Base-by-base conservation (phyloP, 1,284 basidiomycete species). In the Ganoderma multipileum region DNA sequence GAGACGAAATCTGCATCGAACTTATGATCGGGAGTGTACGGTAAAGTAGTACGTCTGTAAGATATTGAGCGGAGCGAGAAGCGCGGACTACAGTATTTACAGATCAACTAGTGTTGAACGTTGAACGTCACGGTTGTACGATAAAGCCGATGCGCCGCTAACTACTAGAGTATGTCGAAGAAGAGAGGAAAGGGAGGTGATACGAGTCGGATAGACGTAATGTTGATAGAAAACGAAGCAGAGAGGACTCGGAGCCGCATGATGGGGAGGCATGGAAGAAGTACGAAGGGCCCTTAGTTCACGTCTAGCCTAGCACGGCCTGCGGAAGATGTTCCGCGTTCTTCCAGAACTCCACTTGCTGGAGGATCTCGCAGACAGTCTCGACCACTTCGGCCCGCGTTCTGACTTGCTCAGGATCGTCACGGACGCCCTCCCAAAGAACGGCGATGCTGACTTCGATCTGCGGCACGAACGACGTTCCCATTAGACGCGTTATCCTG, bases 401-500 rank as follows among this genome's bases (percentile, higher is more conserved):
- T 61, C 69, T 76, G 28, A 82, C 75, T 74, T 88, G 86, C 36
- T 77, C 74, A 18, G 83, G 83, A 74, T 84, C 83, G 68, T 89
- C 86, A 59, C 80, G 80, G 5, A 81, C 76, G 26, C 82, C 83
- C 75, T 89, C 88, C 88, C 88, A 90, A 7, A 90, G 82, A 18
- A 89, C 85, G 12, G 87, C 83, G 67, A 90, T 75, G 72, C 83
- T 86, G 70, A 88, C 87, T 77, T 90, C 88, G 61, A 89, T 78
- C 87, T 89, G 47, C 30, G n/a, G 23, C 42, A 39, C 18, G 28
- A 52, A 30, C 8, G 18, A 6, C 11, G 14, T 4, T 9, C 14
- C 52, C 18, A 9, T 55, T 3, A 55, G 28, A 52, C 28, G 33
- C 52, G 8, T 39, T 30, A 12, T 18, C 61, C 42, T 23, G 14